phyloP scores from a whole-genome alignment of 768 basidiomycete genomes.

The Podaxis rugospora region DNA sequence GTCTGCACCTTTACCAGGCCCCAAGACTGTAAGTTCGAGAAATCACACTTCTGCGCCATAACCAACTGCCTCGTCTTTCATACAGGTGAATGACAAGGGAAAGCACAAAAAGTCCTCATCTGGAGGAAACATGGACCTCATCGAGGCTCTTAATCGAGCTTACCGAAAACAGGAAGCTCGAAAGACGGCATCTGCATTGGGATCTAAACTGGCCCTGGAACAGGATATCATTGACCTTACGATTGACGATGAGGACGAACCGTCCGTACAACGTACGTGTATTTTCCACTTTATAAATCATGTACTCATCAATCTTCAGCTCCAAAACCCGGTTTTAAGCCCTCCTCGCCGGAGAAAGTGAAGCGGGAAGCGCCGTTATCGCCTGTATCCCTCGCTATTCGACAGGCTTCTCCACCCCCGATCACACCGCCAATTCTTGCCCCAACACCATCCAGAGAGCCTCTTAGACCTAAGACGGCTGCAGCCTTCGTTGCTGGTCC shows the following conservation, averaged over 20 bases:
- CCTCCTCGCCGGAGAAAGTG: not conserved
- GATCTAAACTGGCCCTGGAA: not conserved
- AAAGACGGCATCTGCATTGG: not conserved
- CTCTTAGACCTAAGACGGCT: not conserved
- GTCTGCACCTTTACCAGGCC: not conserved
- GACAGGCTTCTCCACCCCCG: not conserved
- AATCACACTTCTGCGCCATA: not conserved
- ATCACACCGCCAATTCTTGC: not conserved
- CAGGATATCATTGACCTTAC: constrained; percentile 9
- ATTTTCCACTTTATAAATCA: not conserved
- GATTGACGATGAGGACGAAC: constrained; percentile 2
- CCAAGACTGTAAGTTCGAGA: not conserved
- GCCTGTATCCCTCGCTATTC: not conserved
- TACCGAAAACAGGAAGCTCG: not conserved
- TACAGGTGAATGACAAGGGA: not conserved
- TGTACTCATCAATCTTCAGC: not conserved
- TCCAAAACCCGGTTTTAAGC: not conserved
- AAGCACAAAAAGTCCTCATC: not conserved
- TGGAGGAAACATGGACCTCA: not conserved
- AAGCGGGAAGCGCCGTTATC: not conserved
- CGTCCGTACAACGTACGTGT: not conserved
- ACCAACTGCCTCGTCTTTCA: not conserved
- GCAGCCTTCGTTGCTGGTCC: not conserved
- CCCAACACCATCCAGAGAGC: not conserved
- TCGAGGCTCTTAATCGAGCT: not conserved